Evolutionary conservation across 768 basidiomycete genomes (phyloP).

Genomic region (Leccinellum rugosiceps): DNA sequence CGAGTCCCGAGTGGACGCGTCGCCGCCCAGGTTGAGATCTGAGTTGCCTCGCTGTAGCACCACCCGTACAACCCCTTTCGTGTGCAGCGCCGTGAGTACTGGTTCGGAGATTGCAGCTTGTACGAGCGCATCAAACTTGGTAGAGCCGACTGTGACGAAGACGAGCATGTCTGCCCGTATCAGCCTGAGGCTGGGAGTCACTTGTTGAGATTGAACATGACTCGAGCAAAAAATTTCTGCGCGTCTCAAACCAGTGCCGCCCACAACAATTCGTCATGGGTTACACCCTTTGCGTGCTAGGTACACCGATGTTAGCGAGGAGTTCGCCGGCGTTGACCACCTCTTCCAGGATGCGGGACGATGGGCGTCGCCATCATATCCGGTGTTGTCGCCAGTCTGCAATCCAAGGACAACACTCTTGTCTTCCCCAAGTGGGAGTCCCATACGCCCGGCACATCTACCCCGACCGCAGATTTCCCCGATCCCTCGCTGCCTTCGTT

Average conservation of each 20-base stretch:
- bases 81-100: conserved; percentile 53
- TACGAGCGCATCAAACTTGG: conserved; percentile 76
- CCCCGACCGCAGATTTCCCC: conserved; percentile 50
- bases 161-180: conserved; percentile 32
- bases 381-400: conserved; percentile 83
- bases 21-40: conserved; percentile 33
- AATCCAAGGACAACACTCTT: conserved; percentile 39
- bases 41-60: conserved; percentile 81
- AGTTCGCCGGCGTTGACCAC: conserved; percentile 15
- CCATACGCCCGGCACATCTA: conserved; percentile 70
- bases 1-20: conserved; percentile 11
- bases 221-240: conserved; percentile 4
- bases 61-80: conserved; percentile 56
- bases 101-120: conserved; percentile 51
- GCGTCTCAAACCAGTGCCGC: not conserved
- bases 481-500: conserved; percentile 73
- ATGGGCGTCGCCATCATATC: conserved; percentile 97
- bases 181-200: not conserved
- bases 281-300: conserved; percentile 88
- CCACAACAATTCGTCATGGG: conserved; percentile 53
- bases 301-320: conserved; percentile 31
- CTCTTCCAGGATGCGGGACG: conserved; percentile 82
- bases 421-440: conserved; percentile 57
- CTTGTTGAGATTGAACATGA: too few relatives aligned
- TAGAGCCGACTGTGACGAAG: conserved; percentile 90